Evolutionary conservation across 495 filamentous ascomycete species (phyloP), one percentile per base, ranked within the genome.

Genomic region (Aspergillus bertholletiae): DNA sequence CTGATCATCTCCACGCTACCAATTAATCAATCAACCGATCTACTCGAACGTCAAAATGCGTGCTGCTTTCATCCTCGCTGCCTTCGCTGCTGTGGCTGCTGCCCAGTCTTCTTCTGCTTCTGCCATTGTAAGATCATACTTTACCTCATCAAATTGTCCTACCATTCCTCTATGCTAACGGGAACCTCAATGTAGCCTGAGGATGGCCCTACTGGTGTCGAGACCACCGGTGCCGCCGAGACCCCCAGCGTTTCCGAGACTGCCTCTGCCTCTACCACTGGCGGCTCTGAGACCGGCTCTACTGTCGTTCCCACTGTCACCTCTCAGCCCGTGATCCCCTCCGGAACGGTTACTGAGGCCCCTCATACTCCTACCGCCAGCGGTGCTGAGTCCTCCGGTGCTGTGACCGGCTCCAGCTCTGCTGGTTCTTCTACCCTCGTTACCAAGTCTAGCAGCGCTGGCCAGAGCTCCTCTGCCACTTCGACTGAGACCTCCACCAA

Each of bases 41-140:
- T 40, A 37, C 39, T 53, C 54, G 40, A 28, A 48, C 45, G 32
- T 53, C 68, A 75, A 48, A 45, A 78, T 78, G 73, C 74, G 68
- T 72, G 58, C 58, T 58, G 66, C 69, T 17, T 54, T 74, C 59
- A 40, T 75, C 61, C 55, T 75, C 63, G 58, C 69, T 53, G 67
- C 72, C 54, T 68, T 77, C 60, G 69, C 72, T 58, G 72, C 72
- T 54, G 57, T 76, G 46, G 74, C 66, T 50, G 41, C 69, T 49
- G 72, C 68, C 21, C 64, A 73, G 62, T 58, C 54, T 40, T 55
- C 58, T 46, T 23, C 40, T 32, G 30, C 30, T 24, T 41, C 54
- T 15, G 52, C 47, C 26, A 43, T 49, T 52, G 65, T 72, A 67
- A 62, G 61, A 12, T n/a, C n/a, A n/a, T n/a, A n/a, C n/a, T n/a